Evolutionary conservation across 2,329 filamentous ascomycete genomes (phyloP).

Genomic region (Aspergillus sp.): DNA sequence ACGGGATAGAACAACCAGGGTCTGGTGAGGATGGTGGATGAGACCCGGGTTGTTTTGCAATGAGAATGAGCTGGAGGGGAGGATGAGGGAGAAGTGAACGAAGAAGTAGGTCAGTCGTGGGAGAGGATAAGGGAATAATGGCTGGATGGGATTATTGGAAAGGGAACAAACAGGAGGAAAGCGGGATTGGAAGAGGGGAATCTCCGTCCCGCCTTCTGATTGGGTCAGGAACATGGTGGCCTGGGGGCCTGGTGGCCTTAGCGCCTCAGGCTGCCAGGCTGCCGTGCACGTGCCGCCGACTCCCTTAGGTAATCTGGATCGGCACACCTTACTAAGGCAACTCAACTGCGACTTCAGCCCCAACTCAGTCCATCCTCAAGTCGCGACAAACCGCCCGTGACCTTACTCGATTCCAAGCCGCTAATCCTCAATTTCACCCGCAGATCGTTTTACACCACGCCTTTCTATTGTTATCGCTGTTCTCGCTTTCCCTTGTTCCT

Average conservation of each 20-base stretch:
- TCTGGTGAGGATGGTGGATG: neutral
- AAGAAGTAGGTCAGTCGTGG: too few relatives aligned
- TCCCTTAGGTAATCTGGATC: neutral
- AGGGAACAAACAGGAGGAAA: constrained; percentile 18
- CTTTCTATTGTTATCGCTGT: neutral
- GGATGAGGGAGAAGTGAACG: constrained; percentile 2
- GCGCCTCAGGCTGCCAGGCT: constrained; percentile 3
- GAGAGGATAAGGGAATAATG: constrained; percentile 9
- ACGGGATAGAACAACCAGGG: constrained; percentile 8
- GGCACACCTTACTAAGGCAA: constrained; percentile 8
- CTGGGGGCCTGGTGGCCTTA: constrained; percentile 3
- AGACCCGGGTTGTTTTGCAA: constrained; percentile 1
- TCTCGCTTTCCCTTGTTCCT: neutral
- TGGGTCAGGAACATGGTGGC: constrained; percentile 16
- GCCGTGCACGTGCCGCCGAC: neutral
- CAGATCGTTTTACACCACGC: neutral
- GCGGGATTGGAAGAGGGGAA: constrained; percentile 12
- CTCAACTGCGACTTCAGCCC: constrained; percentile 7
- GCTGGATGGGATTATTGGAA: constrained; percentile 13
- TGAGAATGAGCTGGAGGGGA: neutral
- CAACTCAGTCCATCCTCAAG: neutral
- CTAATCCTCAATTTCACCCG: neutral
- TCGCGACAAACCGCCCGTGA: neutral
- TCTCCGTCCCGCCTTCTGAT: constrained; percentile 10
- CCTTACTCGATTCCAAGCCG: neutral